A percentile compares a stretch with the other conserved stretches of the same genome.
Evolutionary conservation across 257 asterid genomes (phyloP).

Genomic region (Misopates orontium): DNA sequence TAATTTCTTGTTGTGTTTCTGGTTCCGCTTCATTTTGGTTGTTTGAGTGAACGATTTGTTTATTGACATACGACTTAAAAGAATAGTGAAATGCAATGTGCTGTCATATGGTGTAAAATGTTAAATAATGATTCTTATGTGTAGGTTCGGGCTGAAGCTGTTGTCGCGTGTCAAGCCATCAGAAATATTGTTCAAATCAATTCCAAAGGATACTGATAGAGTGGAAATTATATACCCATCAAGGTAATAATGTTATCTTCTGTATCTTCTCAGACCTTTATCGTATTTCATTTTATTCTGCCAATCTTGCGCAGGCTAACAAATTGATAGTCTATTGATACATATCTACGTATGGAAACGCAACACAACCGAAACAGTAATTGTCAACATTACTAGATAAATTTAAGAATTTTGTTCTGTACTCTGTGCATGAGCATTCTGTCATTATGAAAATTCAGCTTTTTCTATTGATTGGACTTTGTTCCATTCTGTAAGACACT

Average conservation of each 20-base stretch:
- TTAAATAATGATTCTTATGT: slow-evolving; percentile 17
- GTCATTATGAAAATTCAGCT: too few species aligned
- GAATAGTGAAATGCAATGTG: slow-evolving; percentile 10
- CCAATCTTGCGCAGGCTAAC: slow-evolving; percentile 6
- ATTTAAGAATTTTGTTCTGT: too few species aligned
- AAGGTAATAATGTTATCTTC: slow-evolving; percentile 41
- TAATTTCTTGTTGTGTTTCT: slow-evolving; percentile 2
- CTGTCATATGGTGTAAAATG: slow-evolving; percentile 6
- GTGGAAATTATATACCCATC: slow-evolving; percentile 80
- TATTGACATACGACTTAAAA: not conserved
- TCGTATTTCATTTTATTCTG: not conserved
- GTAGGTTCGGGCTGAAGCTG: slow-evolving; percentile 82
- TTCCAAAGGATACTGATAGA: slow-evolving; percentile 66
- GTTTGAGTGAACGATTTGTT: not conserved
- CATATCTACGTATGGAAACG: too few species aligned
- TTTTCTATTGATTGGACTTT: too few species aligned
- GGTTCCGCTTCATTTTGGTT: slow-evolving; percentile 15
- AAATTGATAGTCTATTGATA: not conserved
- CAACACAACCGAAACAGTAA: too few species aligned
- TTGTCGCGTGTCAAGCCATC: slow-evolving; percentile 90
- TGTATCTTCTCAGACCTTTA: slow-evolving; percentile 7
- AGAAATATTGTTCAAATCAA: slow-evolving; percentile 86
- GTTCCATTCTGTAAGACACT: too few species aligned
- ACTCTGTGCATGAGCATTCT: too few species aligned
- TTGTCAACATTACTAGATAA: too few species aligned